Conservation (phyloP, 1,284 basidiomycete genomes). For the Hemileia vastatrix region DNA sequence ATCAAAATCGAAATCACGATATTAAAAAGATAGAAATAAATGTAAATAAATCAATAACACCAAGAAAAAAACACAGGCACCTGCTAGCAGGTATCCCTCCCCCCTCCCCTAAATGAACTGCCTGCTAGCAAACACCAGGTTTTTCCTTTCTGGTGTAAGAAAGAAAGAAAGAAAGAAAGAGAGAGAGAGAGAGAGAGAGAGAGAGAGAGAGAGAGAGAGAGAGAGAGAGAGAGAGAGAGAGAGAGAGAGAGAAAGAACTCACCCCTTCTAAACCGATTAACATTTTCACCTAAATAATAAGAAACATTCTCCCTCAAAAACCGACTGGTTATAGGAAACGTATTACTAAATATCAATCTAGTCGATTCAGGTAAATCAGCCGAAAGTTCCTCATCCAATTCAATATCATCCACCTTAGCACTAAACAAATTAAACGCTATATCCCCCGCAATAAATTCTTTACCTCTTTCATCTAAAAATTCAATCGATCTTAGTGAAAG, state of each 20-base stretch:
- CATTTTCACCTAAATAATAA: constrained; percentile 17
- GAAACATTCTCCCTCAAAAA: background rate
- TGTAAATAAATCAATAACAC: no score
- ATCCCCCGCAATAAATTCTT: constrained; percentile 15
- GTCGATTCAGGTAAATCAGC: background rate
- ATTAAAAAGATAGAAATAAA: no score
- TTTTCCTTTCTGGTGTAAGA: background rate
- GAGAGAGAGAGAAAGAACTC: background rate
- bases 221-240: background rate
- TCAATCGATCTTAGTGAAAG: constrained; percentile 14
- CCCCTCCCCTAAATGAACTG: no score
- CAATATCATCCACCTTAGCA: background rate
- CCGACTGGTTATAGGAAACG: background rate
- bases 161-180: background rate
- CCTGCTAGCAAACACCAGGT: no score
- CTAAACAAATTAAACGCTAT: constrained; percentile 18
- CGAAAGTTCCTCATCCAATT: constrained; percentile 2
- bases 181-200: background rate
- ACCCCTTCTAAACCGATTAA: constrained; percentile 13
- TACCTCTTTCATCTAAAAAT: constrained; percentile 1
- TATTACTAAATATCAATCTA: background rate
- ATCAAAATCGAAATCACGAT: no score
- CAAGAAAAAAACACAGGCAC: background rate
- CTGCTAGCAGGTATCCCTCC: background rate
- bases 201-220: background rate